phyloP scores from a whole-genome alignment of 1,284 basidiomycete genomes.

The Mycosarcoma maydis region DNA sequence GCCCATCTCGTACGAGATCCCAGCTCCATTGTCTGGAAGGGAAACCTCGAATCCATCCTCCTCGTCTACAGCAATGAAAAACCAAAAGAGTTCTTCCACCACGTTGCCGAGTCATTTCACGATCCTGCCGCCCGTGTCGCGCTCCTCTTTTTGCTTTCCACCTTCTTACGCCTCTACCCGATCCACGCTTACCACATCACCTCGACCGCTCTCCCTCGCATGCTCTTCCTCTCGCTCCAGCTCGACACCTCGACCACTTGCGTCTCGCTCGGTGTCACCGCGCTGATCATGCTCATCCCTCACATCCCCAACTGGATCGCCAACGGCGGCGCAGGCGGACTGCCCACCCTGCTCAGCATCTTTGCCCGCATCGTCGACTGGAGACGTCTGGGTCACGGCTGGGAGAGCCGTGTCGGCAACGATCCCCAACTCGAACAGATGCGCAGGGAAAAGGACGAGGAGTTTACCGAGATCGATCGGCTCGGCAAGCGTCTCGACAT shows the following conservation, averaged over 20 bases:
- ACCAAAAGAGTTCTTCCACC: constrained; percentile 63
- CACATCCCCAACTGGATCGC: constrained; percentile 64
- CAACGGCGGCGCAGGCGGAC: constrained; percentile 53
- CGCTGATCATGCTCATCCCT: constrained; percentile 63
- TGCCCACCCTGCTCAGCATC: constrained; percentile 58
- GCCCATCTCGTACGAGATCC: constrained; percentile 22
- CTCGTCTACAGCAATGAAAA: constrained; percentile 52
- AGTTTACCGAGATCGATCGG: constrained; percentile 50
- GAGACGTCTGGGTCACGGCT: constrained; percentile 50
- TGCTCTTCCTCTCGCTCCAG: constrained; percentile 54
- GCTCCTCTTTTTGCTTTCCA: constrained; percentile 59
- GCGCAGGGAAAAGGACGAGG: constrained; percentile 52
- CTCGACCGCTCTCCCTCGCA: constrained; percentile 50
- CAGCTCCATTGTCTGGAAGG: constrained; percentile 47
- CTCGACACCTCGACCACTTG: constrained; percentile 57
- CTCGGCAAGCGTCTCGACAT: constrained; percentile 54
- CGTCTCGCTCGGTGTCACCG: constrained; percentile 55
- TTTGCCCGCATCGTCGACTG: constrained; percentile 62
- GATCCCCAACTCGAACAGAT: constrained; percentile 32
- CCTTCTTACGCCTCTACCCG: constrained; percentile 59
- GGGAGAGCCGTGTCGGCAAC: constrained; percentile 49
- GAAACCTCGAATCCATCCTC: constrained; percentile 57
- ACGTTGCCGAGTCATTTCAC: constrained; percentile 52
- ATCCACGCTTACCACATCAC: constrained; percentile 64
- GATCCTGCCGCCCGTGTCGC: constrained; percentile 47